Evolutionary conservation across 2,329 filamentous ascomycete species (phyloP), one percentile per base, ranked within the genome.

Genomic region (Emmonsia crescens): DNA sequence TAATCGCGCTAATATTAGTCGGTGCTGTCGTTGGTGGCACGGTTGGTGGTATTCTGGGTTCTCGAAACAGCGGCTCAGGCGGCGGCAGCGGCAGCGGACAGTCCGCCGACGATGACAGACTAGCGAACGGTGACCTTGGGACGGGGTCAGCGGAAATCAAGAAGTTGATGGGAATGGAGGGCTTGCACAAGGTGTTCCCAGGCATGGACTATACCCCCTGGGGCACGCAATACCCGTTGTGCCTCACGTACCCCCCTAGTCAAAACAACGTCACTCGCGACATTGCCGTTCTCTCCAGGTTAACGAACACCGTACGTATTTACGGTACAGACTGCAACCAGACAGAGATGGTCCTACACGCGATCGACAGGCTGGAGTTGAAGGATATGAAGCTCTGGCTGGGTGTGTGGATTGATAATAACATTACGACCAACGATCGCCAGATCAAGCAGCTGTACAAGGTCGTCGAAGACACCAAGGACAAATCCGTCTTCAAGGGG

Each of bases 321-420:
- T 97, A 97, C 73, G 93, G 93, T 57, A 97, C 91, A 14, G 93
- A 97, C 77, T 97, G 93, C 81, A 96, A 96, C 75, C 93, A 97
- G 76, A 97, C 93, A 0, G 84, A 96, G 74, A 94, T 97, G 89
- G 84, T 95, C 0, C 79, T 97, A 9, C 87, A 94, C 68, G 87
- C 92, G 24, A 87, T 97, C 68, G 80, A 89, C 62, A 82, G 82
- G 58, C 81, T 97, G 14, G 80, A 87, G 59, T 77, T 96, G 68
- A 79, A 74, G 33, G 82, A 88, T 60, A 85, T 96, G 78, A 96
- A 95, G 74, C 80, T 97, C 64, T 97, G 93, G 93, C 79, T 97
- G 52, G 93, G 93, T 19, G 92, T 97, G 3, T 96, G 92, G 90
- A 87, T 96, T 64, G 91, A 94, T 71, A 82, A 78, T 61, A 96